Conservation (phyloP, 2,329 filamentous ascomycete species). For the Epichloe hybrida region DNA sequence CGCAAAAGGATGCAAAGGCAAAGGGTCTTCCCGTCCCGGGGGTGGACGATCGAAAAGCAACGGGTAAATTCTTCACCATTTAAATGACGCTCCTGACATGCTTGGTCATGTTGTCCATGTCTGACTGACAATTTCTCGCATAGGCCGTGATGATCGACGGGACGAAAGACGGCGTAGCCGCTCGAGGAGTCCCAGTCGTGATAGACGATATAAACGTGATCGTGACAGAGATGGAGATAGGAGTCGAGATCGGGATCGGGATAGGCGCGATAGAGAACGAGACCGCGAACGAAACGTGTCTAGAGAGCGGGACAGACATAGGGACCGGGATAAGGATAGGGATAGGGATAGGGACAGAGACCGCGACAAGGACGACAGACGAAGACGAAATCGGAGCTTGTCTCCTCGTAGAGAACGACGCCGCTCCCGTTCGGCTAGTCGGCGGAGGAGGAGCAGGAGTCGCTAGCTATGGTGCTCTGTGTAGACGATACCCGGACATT, state of each 20-base stretch:
- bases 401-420: conserved; percentile 23
- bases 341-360: conserved; percentile 1
- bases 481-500: too few species aligned
- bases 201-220: conserved; percentile 18
- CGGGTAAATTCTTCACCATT: neutral
- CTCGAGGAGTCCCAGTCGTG: conserved; percentile 18
- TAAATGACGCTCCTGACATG: too few species aligned
- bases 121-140: neutral
- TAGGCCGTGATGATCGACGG: conserved; percentile 15
- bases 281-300: conserved; percentile 22
- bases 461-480: neutral
- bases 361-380: conserved; percentile 15
- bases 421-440: conserved; percentile 26
- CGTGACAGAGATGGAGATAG: conserved; percentile 19
- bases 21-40: conserved; percentile 45
- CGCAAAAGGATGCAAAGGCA: conserved; percentile 44
- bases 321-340: conserved; percentile 30
- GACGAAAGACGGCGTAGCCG: conserved; percentile 24
- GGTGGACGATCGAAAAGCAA: conserved; percentile 36
- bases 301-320: conserved; percentile 27
- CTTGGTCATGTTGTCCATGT: too few species aligned
- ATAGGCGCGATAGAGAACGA: conserved; percentile 16
- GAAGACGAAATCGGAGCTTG: conserved; percentile 19
- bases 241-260: conserved; percentile 21
- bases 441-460: conserved; percentile 24